Percentiles rank a stretch among this genome's conserved stretches.
Conservation (phyloP, 345 rosid genomes). For the Fremontodendron californicum region DNA sequence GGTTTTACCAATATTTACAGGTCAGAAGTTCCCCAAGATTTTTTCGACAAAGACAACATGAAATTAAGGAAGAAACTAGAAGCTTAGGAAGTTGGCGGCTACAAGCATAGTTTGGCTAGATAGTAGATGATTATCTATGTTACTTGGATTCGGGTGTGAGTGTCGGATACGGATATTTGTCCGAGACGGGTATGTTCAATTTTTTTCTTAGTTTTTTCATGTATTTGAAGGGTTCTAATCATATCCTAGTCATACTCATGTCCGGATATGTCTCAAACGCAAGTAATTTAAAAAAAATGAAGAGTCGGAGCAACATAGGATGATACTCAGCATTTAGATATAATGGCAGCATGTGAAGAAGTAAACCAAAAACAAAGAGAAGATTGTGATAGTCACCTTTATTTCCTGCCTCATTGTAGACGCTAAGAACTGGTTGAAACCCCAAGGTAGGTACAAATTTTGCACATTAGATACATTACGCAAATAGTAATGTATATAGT, state of each 20-base stretch:
- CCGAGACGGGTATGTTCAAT: no score
- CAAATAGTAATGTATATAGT: constrained; percentile 86
- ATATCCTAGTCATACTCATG: no score
- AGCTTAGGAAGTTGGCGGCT: neutral
- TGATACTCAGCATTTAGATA: no score
- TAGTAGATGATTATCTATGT: no score
- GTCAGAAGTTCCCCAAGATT: neutral
- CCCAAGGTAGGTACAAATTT: constrained; percentile 75
- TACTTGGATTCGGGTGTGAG: no score
- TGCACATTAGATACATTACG: constrained; percentile 67
- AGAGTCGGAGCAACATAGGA: no score
- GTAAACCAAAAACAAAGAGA: neutral
- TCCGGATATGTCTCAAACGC: no score
- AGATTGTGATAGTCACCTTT: constrained; percentile 37
- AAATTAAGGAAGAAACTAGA: neutral
- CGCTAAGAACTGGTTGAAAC: constrained; percentile 78
- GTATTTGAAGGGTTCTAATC: no score
- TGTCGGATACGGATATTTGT: no score
- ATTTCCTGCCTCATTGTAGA: constrained; percentile 56
- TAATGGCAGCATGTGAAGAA: no score
- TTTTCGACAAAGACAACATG: neutral
- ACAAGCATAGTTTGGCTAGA: neutral
- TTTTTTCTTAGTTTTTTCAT: no score
- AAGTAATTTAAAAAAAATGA: no score
- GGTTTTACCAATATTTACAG: constrained; percentile 14